Evolutionary conservation across 176 grass and related monocot species (phyloP).

Genomic region (Rhynchospora pubera): DNA sequence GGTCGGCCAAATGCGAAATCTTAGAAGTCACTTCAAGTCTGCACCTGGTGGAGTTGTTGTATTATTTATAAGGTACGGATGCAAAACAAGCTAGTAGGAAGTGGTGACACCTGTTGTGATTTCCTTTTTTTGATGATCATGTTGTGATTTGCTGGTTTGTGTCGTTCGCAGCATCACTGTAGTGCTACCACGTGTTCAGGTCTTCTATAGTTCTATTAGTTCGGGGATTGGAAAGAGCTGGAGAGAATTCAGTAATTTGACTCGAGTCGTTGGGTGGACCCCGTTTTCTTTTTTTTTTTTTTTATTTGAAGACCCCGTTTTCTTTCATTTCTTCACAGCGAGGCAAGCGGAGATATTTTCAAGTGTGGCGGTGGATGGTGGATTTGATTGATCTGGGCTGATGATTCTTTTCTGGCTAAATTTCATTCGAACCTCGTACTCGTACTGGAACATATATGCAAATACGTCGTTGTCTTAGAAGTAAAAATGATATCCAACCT

Average conservation of each 20-base stretch:
- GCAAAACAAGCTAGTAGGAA: background rate
- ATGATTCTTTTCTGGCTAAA: background rate
- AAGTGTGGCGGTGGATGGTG: background rate
- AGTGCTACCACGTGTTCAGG: background rate
- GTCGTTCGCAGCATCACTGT: background rate
- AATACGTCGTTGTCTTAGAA: background rate
- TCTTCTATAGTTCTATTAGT: too few relatives aligned
- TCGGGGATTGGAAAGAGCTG: too few relatives aligned
- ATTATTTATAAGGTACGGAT: background rate
- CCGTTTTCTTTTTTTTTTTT: too few relatives aligned
- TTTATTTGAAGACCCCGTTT: background rate
- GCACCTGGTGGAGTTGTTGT: background rate
- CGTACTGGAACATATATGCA: background rate
- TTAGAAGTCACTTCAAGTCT: too few relatives aligned
- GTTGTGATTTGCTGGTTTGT: too few relatives aligned
- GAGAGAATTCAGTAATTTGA: too few relatives aligned
- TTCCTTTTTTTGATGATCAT: too few relatives aligned
- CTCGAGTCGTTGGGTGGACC: too few relatives aligned
- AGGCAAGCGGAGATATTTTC: slow-evolving; percentile 11
- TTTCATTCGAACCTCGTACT: background rate
- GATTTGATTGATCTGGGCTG: background rate
- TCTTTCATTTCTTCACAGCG: background rate
- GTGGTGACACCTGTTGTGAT: background rate
- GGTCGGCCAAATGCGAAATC: background rate
- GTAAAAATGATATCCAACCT: background rate